Percentiles rank a stretch among this genome's conserved stretches.
These are phyloP conservation scores for Rasamsonia emersonii DNA, from an alignment of 2,329 filamentous ascomycete species.

Conservation along the genomic window DNA sequence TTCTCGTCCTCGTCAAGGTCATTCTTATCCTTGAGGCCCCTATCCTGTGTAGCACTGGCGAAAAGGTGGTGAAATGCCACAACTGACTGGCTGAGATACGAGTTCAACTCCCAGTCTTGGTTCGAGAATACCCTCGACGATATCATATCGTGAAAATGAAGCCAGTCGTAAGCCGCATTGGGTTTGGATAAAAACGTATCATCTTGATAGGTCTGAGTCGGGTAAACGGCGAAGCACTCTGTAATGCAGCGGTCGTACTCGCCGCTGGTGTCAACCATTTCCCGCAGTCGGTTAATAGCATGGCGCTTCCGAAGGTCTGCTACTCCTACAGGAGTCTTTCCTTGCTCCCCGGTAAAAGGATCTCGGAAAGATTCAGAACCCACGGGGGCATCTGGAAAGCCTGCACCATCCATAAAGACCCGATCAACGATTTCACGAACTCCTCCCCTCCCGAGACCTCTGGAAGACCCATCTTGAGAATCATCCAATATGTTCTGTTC, in stretches of 20 bases:
- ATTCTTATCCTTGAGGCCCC: conserved; percentile 37
- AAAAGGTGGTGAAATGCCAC: conserved; percentile 90
- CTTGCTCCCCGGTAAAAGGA: conserved; percentile 19
- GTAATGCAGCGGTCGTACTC: conserved; percentile 55
- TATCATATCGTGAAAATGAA: conserved; percentile 82
- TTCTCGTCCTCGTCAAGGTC: conserved; percentile 32
- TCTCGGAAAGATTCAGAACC: conserved; percentile 30
- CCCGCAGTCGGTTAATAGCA: conserved; percentile 49
- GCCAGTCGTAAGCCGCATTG: conserved; percentile 80
- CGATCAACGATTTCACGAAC: conserved; percentile 57
- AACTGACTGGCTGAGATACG: conserved; percentile 78
- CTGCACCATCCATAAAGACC: conserved; percentile 57
- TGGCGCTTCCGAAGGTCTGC: conserved; percentile 52
- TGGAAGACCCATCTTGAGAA: conserved; percentile 43
- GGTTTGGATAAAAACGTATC: conserved; percentile 87
- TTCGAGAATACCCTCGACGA: conserved; percentile 69
- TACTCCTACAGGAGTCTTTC: conserved; percentile 42
- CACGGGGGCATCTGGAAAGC: conserved; percentile 43
- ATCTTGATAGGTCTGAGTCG: conserved; percentile 82
- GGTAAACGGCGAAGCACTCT: conserved; percentile 78
- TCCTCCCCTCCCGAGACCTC: conserved; percentile 54
- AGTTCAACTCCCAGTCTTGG: conserved; percentile 86
- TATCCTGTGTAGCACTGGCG: conserved; percentile 55
- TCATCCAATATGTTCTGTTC: conserved; percentile 50
- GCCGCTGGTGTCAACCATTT: conserved; percentile 55